These are phyloP conservation scores for Rheum nobile DNA, from an alignment of 148 eudicot species.

Conservation along the genomic window DNA sequence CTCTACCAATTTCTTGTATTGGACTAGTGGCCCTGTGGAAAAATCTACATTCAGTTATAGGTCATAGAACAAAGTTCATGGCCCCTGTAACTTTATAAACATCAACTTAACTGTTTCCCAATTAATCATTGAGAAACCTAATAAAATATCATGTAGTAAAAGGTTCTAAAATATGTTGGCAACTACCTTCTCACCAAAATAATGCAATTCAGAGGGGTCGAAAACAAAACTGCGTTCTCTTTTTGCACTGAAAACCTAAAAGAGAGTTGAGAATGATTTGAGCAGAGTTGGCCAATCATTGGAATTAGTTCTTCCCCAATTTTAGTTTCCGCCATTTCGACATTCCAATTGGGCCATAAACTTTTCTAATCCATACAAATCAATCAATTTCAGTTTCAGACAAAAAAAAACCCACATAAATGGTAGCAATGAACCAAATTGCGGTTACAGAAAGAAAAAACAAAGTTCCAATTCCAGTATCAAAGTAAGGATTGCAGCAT, in stretches of 20 bases:
- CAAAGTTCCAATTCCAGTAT: neutral
- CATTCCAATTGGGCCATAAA: neutral
- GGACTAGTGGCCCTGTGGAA: constrained; percentile 52
- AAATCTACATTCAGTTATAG: neutral
- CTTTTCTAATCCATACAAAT: neutral
- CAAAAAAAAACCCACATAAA: neutral
- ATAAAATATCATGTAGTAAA: too few relatives aligned
- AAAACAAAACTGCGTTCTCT: neutral
- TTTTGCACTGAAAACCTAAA: neutral
- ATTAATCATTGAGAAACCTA: too few relatives aligned
- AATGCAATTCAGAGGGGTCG: too few relatives aligned
- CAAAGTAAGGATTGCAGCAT: neutral
- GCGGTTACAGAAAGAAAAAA: neutral
- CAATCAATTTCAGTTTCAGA: neutral
- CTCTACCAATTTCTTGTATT: constrained; percentile 54
- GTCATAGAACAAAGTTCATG: neutral
- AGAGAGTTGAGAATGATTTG: too few relatives aligned
- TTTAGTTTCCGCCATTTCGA: neutral
- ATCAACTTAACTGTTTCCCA: too few relatives aligned
- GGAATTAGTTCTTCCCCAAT: neutral
- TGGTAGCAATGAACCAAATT: neutral
- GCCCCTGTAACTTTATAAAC: neutral
- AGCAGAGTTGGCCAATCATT: neutral
- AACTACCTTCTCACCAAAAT: too few relatives aligned
- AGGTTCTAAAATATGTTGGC: too few relatives aligned